Conservation (phyloP, 306 rosid species). For the Rosa multiflora region DNA sequence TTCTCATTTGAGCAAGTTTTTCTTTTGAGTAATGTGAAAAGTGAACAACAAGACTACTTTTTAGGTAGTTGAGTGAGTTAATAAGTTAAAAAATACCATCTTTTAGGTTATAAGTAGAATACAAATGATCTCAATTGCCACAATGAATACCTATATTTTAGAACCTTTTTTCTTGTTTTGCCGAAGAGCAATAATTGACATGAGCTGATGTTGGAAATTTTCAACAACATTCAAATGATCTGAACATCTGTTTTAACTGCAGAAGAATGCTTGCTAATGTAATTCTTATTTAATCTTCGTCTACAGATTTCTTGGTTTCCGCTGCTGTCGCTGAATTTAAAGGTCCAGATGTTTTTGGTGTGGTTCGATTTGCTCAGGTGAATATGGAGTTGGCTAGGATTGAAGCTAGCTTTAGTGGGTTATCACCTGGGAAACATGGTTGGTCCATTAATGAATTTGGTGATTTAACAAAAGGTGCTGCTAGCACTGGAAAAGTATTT, state of each 20-base stretch:
- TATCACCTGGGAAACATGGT: slow-evolving; percentile 85
- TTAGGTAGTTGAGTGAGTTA: not conserved
- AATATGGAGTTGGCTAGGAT: slow-evolving; percentile 88
- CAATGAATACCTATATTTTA: not conserved
- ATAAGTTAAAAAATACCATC: not conserved
- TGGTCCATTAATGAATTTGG: slow-evolving; percentile 95
- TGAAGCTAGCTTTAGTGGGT: slow-evolving; percentile 82
- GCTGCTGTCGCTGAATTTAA: slow-evolving; percentile 94
- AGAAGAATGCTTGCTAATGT: slow-evolving; percentile 9
- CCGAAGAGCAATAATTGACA: not conserved
- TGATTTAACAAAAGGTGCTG: slow-evolving; percentile 84
- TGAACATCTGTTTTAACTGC: not conserved
- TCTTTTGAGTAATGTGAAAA: not conserved
- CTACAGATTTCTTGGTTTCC: slow-evolving; percentile 78
- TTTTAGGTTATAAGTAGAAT: not conserved
- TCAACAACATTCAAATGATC: not conserved
- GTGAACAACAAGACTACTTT: not conserved
- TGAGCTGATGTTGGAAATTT: not conserved
- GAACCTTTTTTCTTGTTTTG: not conserved
- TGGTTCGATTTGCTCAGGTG: slow-evolving; percentile 86
- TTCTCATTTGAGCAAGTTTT: not conserved
- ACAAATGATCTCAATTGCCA: not conserved
- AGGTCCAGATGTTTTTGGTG: slow-evolving; percentile 85
- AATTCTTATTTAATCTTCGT: slow-evolving; percentile 20
- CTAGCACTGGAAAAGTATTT: slow-evolving; percentile 82